A percentile compares a stretch with the other conserved stretches of the same genome.
phyloP scores from a whole-genome alignment of 768 basidiomycete species.

The Hericium coralloides region DNA sequence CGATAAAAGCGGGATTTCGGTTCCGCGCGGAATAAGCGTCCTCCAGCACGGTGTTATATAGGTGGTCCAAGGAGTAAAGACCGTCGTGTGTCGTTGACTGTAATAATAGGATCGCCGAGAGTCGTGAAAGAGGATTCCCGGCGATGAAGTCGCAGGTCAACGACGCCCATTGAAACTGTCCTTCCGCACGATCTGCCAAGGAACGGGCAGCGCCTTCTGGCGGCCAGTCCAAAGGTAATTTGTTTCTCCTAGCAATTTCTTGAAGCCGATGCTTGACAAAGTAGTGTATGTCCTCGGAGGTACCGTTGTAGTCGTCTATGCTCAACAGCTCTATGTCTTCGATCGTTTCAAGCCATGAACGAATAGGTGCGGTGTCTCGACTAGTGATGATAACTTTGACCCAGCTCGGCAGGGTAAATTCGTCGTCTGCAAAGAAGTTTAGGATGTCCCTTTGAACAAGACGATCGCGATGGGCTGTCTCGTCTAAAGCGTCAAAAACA shows the following conservation, averaged over 20 bases:
- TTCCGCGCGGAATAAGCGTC: neutral
- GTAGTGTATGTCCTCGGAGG: neutral
- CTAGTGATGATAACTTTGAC: neutral
- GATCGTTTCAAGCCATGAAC: neutral
- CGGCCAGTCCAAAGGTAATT: neutral
- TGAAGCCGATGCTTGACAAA: neutral
- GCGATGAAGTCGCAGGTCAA: neutral
- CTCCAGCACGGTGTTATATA: neutral
- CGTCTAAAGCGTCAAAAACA: neutral
- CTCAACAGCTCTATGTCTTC: neutral
- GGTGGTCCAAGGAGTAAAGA: neutral
- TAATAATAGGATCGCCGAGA: neutral
- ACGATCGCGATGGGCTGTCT: neutral
- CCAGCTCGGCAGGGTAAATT: neutral
- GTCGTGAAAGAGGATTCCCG: neutral
- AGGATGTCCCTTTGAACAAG: neutral
- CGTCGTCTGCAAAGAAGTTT: neutral
- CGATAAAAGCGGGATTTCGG: neutral
- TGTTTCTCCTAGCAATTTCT: neutral
- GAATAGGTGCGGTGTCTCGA: neutral
- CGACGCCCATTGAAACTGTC: neutral
- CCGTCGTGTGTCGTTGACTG: neutral
- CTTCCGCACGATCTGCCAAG: neutral
- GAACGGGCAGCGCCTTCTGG: neutral
- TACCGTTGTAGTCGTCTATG: neutral